These are phyloP conservation scores for Triadica sebifera DNA, from an alignment of 345 rosid genomes.

Conservation along the genomic window DNA sequence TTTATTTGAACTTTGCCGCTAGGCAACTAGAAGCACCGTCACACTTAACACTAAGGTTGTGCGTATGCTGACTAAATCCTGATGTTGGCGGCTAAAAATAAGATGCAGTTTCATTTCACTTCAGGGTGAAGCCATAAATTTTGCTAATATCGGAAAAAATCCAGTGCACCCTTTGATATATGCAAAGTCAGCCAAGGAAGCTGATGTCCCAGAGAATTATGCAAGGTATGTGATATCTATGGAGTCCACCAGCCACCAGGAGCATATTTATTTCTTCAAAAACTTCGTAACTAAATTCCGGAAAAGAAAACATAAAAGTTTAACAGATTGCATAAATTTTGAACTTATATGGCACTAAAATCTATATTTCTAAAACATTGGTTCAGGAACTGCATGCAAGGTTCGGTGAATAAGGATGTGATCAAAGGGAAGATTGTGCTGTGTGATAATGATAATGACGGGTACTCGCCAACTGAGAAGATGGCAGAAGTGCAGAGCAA, in stretches of 20 bases:
- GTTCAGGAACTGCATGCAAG: slow-evolving; percentile 50
- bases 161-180: slow-evolving; percentile 56
- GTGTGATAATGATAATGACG: slow-evolving; percentile 41
- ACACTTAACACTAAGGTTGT: too few relatives aligned
- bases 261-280: too few relatives aligned
- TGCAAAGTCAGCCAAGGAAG: slow-evolving; percentile 52
- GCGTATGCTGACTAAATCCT: too few relatives aligned
- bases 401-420: slow-evolving; percentile 41
- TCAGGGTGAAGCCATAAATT: slow-evolving; percentile 80
- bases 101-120: not conserved
- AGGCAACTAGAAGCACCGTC: not conserved
- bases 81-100: too few relatives aligned
- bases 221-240: slow-evolving; percentile 46
- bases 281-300: too few relatives aligned
- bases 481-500: slow-evolving; percentile 39
- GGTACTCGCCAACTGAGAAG: slow-evolving; percentile 19
- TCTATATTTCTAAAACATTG: not conserved
- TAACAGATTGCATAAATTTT: too few relatives aligned
- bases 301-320: too few relatives aligned
- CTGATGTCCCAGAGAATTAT: slow-evolving; percentile 29
- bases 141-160: slow-evolving; percentile 43
- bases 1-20: not conserved
- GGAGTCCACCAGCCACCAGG: not conserved
- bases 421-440: slow-evolving; percentile 70
- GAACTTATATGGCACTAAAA: not conserved